phyloP scores from a whole-genome alignment of 768 basidiomycete species.

The Bullera alba region DNA sequence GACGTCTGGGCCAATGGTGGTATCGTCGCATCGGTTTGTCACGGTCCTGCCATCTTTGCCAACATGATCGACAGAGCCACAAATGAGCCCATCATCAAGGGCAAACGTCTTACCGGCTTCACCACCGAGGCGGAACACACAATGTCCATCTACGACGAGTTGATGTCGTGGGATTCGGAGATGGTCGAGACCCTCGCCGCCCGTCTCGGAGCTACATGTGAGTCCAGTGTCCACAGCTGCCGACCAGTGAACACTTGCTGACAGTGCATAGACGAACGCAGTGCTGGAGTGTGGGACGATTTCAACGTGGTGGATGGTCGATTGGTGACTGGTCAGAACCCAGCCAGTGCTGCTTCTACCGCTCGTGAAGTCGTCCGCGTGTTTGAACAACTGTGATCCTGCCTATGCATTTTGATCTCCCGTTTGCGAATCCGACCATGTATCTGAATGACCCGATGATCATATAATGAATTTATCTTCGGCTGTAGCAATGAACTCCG shows the following conservation, averaged over 20 bases:
- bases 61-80: neutral
- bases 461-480: too few relatives aligned
- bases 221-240: neutral
- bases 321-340: neutral
- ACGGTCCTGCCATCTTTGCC: constrained; percentile 7
- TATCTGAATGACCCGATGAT: too few relatives aligned
- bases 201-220: constrained; percentile 2
- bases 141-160: neutral
- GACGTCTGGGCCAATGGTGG: neutral
- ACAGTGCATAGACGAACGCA: neutral
- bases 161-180: neutral
- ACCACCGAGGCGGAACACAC: constrained; percentile 2
- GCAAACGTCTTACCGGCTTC: constrained; percentile 2
- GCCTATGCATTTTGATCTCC: too few relatives aligned
- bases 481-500: too few relatives aligned
- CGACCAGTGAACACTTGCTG: neutral
- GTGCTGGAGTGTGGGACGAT: neutral
- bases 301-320: neutral
- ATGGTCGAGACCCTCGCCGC: neutral
- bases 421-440: too few relatives aligned
- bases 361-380: neutral
- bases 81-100: neutral
- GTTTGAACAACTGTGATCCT: too few relatives aligned
- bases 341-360: neutral
- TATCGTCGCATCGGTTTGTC: constrained; percentile 2